Base-by-base conservation (phyloP, 495 filamentous ascomycete genomes). In the Aspergillus kassunensis region DNA sequence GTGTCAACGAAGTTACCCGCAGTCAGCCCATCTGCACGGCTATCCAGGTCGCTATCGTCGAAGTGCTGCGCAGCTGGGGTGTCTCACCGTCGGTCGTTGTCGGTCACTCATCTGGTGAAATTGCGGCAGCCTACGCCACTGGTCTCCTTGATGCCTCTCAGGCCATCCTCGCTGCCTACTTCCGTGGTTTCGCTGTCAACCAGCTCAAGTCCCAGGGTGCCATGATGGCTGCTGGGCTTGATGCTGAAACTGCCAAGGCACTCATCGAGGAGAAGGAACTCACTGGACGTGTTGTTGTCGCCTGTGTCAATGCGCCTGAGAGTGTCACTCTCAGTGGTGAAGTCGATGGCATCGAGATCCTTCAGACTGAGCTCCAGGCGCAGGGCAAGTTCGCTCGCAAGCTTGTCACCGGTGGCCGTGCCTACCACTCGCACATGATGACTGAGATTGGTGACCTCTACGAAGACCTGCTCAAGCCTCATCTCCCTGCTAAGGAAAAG, bases 21-120 rank as follows among this genome's bases (percentile, higher is more conserved):
- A 44, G 35, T 3, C 76, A 78, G 15, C 62, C 76, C 1, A 5
- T 73, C 0, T 75, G 67, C 45, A 75, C 70, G 1, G 67, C 59
- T 0, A 36, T 80, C 2, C 75, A 79, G 41, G 48, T 80, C 12
- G 71, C 67, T 1, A 47, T 80, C 7, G 60, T 73, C 0, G 69
- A 75, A 16, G 57, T 73, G 0, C 51, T 76, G 12, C 39, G 44
- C 0, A 55, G 49, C 39, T 72, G 66, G 64, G 49, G 51, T 1
- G 53, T 78, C 16, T 56, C 35, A 2, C 68, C 75, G 3, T 35
- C 15, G 3, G 56, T 43, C 2, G 64, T 75, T 0, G 57, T 47
- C 0, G 72, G 74, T 1, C 74, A 78, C 39, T 77, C 74, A 0
- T 64, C 60, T 18, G 73, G 75, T 4, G 71, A 78, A 46, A 73